A percentile compares a stretch with the other conserved stretches of the same genome.
phyloP scores from a whole-genome alignment of 1,139 yeast genomes.

The Scheffersomyces illinoinensis region DNA sequence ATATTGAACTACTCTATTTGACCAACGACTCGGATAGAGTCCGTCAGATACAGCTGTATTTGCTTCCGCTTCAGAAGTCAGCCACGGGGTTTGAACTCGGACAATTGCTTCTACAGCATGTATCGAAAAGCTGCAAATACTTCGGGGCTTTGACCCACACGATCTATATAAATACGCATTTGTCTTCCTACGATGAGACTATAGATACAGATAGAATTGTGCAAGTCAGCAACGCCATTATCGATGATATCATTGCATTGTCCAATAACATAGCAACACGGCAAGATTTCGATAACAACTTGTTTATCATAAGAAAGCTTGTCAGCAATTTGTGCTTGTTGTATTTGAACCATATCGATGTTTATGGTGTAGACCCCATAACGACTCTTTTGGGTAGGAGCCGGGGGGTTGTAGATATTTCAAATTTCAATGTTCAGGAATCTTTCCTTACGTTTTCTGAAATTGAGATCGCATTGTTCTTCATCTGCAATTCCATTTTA shows the following conservation, averaged over 20 bases:
- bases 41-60: constrained; percentile 45
- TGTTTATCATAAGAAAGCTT: constrained; percentile 34
- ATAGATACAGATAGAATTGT: constrained; percentile 2
- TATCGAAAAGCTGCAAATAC: constrained; percentile 55
- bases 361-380: constrained; percentile 6
- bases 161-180: constrained; percentile 48
- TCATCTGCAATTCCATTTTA: constrained; percentile 38
- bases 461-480: constrained; percentile 9
- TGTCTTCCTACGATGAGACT: neutral
- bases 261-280: constrained; percentile 2
- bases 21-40: constrained; percentile 45
- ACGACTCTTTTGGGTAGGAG: constrained; percentile 2
- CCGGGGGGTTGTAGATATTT: neutral
- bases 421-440: neutral
- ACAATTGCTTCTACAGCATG: constrained; percentile 40
- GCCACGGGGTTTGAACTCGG: constrained; percentile 53
- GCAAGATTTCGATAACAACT: constrained; percentile 11
- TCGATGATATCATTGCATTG: constrained; percentile 7
- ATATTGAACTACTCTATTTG: constrained; percentile 43
- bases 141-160: constrained; percentile 76
- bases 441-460: constrained; percentile 4
- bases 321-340: constrained; percentile 56
- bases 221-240: constrained; percentile 6
- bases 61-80: constrained; percentile 59
- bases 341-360: constrained; percentile 29